phyloP scores from a whole-genome alignment of 768 basidiomycete species.

The Hysterangium stoloniferum region DNA sequence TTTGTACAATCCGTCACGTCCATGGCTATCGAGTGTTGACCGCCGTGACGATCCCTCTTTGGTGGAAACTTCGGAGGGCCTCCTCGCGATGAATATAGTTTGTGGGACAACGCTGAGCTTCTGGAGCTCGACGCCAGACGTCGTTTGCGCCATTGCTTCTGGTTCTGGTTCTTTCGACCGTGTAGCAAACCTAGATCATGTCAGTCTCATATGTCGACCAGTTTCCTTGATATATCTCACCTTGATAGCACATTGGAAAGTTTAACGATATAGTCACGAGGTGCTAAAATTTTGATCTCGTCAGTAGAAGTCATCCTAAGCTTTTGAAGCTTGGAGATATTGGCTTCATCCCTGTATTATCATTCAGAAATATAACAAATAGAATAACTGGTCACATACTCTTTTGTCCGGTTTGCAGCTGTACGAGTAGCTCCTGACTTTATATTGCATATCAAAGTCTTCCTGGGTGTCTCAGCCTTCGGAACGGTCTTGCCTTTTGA shows the following conservation, averaged over 20 bases:
- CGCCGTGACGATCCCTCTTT: background rate
- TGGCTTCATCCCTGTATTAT: constrained; percentile 58
- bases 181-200: constrained; percentile 49
- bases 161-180: constrained; percentile 59
- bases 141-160: constrained; percentile 49
- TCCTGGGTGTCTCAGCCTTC: constrained; percentile 66
- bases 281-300: constrained; percentile 77
- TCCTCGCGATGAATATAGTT: constrained; percentile 69
- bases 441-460: constrained; percentile 58
- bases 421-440: constrained; percentile 41
- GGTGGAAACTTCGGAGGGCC: constrained; percentile 11
- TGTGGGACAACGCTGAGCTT: constrained; percentile 87
- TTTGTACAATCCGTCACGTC: constrained; percentile 31
- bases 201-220: background rate
- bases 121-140: constrained; percentile 68
- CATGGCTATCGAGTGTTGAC: background rate
- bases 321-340: constrained; percentile 73
- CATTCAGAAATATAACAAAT: background rate
- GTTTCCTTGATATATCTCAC: constrained; percentile 28
- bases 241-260: constrained; percentile 73
- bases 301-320: constrained; percentile 79
- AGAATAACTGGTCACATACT: constrained; percentile 44
- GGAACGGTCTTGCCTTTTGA: constrained; percentile 28
- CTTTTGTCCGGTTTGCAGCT: constrained; percentile 48
- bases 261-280: constrained; percentile 85